Percentiles rank a stretch among this genome's conserved stretches.
Conservation (phyloP, 495 filamentous ascomycete genomes). For the Neurospora intermedia region DNA sequence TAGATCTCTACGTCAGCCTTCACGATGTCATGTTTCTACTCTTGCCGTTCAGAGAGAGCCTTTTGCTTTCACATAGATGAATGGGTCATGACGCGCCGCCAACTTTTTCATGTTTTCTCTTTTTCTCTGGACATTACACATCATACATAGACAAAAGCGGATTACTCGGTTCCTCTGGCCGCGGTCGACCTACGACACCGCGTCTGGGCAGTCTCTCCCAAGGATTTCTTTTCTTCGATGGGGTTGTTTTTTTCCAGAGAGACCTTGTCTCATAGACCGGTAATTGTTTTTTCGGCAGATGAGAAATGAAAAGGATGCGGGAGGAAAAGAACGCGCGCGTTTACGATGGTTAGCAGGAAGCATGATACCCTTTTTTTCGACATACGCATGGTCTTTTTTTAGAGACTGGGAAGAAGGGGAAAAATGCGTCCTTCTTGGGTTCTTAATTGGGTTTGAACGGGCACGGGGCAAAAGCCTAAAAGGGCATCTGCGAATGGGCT, state of each 20-base stretch:
- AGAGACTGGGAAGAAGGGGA: slow-evolving; percentile 11
- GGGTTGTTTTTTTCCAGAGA: slow-evolving; percentile 19
- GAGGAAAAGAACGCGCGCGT: slow-evolving; percentile 18
- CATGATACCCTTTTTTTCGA: slow-evolving; percentile 29
- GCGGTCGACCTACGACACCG: slow-evolving; percentile 18
- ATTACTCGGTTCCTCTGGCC: slow-evolving; percentile 43
- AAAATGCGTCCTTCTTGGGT: slow-evolving; percentile 14
- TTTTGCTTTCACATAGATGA: slow-evolving; percentile 31
- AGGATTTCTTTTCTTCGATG: slow-evolving; percentile 15
- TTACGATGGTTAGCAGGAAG: slow-evolving; percentile 14
- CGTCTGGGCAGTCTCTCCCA: slow-evolving; percentile 13
- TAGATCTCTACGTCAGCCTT: slow-evolving; percentile 23
- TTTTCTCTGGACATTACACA: slow-evolving; percentile 24
- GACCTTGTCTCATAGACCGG: slow-evolving; percentile 29
- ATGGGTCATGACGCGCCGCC: slow-evolving; percentile 28
- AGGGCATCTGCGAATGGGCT: slow-evolving; percentile 9
- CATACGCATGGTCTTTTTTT: slow-evolving; percentile 7
- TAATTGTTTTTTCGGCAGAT: slow-evolving; percentile 34
- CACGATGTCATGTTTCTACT: slow-evolving; percentile 31
- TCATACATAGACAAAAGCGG: slow-evolving; percentile 51
- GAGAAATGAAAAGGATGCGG: slow-evolving; percentile 13
- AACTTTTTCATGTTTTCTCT: slow-evolving; percentile 20
- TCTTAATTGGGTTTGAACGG: slow-evolving; percentile 13
- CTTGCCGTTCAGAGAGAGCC: slow-evolving; percentile 29
- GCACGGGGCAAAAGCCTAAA: slow-evolving; percentile 17